phyloP scores from a whole-genome alignment of 2,329 filamentous ascomycete genomes.

The Lasiodiplodia sp. region DNA sequence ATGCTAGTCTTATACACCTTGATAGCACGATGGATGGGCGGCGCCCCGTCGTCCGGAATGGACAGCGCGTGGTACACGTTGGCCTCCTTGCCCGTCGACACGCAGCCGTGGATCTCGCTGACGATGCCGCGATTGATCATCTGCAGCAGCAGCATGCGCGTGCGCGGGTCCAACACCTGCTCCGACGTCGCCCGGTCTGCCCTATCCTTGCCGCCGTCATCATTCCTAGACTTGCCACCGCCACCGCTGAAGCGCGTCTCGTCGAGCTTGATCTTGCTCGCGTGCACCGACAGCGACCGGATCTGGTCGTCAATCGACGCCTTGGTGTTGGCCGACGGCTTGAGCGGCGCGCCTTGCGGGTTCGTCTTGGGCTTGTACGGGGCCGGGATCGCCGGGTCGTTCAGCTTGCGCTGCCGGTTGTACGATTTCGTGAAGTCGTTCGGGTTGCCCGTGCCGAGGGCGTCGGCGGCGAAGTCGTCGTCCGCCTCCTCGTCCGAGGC shows the following conservation, averaged over 20 bases:
- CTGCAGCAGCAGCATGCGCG: slow-evolving; percentile 92
- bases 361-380: slow-evolving; percentile 74
- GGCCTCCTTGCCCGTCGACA: slow-evolving; percentile 97
- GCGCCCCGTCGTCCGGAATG: slow-evolving; percentile 59
- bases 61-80: slow-evolving; percentile 94
- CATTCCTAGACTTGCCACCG: slow-evolving; percentile 50
- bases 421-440: slow-evolving; percentile 83
- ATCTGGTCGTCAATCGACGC: slow-evolving; percentile 88
- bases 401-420: slow-evolving; percentile 79
- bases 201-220: slow-evolving; percentile 75
- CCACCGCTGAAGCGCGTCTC: slow-evolving; percentile 51
- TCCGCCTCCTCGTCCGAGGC: slow-evolving; percentile 65
- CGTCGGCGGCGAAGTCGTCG: slow-evolving; percentile 62
- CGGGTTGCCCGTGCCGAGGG: slow-evolving; percentile 63
- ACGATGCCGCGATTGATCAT: slow-evolving; percentile 93
- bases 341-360: slow-evolving; percentile 63
- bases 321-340: slow-evolving; percentile 78
- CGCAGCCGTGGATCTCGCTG: slow-evolving; percentile 89
- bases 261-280: slow-evolving; percentile 80
- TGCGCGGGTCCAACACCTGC: slow-evolving; percentile 91
- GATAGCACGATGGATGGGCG: slow-evolving; percentile 78
- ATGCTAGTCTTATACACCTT: slow-evolving; percentile 99
- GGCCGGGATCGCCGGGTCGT: slow-evolving; percentile 58
- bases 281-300: slow-evolving; percentile 82
- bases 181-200: slow-evolving; percentile 92